Evolutionary conservation across 345 rosid species (phyloP).

Genomic region (Eucalyptus tenuipes): DNA sequence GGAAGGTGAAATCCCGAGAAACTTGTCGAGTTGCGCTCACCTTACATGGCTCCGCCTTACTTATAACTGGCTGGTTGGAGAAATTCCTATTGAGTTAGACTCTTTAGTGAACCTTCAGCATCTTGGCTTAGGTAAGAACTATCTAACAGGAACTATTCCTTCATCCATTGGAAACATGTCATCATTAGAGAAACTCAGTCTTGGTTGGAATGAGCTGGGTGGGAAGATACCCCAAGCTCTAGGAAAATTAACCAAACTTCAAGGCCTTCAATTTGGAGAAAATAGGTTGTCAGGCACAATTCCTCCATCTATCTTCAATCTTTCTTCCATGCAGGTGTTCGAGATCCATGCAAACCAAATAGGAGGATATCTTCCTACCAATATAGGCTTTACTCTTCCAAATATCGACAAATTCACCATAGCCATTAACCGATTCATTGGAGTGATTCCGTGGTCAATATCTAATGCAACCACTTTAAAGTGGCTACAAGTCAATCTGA

Average conservation of each 20-base stretch:
- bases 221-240: constrained; percentile 6
- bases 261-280: background rate
- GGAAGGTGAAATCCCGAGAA: background rate
- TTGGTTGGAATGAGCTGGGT: background rate
- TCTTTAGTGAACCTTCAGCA: too few relatives aligned
- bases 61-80: background rate
- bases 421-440: background rate
- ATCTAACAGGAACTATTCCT: constrained; percentile 9
- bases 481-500: background rate
- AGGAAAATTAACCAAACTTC: background rate
- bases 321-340: background rate
- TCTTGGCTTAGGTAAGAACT: too few relatives aligned
- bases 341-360: background rate
- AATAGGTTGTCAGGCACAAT: constrained; percentile 2
- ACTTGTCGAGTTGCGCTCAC: background rate
- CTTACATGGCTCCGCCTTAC: background rate
- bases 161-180: constrained; percentile 10
- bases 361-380: constrained; percentile 5
- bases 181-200: background rate
- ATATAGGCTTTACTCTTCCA: constrained; percentile 2
- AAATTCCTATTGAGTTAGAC: background rate
- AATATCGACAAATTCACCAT: background rate
- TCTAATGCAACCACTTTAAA: background rate
- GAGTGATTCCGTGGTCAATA: background rate
- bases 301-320: constrained; percentile 14